Evolutionary conservation across 176 grass and related monocot species (phyloP), one percentile per base, ranked within the genome.

Genomic region (Oryza punctata): DNA sequence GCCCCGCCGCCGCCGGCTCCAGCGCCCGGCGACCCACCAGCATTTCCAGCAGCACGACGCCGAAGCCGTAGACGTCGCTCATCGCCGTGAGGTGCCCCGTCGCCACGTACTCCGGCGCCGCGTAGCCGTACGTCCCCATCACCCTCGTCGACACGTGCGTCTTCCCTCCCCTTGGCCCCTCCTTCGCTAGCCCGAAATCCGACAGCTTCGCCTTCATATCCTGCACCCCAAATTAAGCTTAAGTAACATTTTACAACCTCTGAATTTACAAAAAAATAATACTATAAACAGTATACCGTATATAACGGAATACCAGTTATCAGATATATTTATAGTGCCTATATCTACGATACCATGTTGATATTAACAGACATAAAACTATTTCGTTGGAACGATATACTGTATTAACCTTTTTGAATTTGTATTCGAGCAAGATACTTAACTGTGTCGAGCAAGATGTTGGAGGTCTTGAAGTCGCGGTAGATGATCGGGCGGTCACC

Each of bases 61-160:
- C 91, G 63, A 91, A 94, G 69, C 94, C 89, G 74, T 97, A 97
- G 27, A 97, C 94, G 82, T 97, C 94, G 79, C 94, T 97, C 90
- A 90, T 91, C 10, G 85, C 82, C 78, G 94, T 89, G 49, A 97
- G 90, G 86, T 97, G 94, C 30, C 94, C 94, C 59, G 93, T 92
- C 21, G 85, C 85, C 73, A 94, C 77, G 89, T 96, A 96, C 78
- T 96, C 94, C 35, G 94, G 94, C 21, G 94, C 91, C 13, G 91
- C 88, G 76, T 96, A 96, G 26, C 94, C 94, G 80, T 96, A 93
- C 63, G 94, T 96, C 67, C 94, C 94, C 94, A 96, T 96, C 50
- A 96, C 94, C 69, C 82, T 90, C 10, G 94, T 96, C 12, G 94
- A 96, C 16, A 96, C 86, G 63, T 96, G 94, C 66, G 94, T 86